Base-by-base conservation (phyloP, 768 basidiomycete species). In the Tephrocybe sp. region DNA sequence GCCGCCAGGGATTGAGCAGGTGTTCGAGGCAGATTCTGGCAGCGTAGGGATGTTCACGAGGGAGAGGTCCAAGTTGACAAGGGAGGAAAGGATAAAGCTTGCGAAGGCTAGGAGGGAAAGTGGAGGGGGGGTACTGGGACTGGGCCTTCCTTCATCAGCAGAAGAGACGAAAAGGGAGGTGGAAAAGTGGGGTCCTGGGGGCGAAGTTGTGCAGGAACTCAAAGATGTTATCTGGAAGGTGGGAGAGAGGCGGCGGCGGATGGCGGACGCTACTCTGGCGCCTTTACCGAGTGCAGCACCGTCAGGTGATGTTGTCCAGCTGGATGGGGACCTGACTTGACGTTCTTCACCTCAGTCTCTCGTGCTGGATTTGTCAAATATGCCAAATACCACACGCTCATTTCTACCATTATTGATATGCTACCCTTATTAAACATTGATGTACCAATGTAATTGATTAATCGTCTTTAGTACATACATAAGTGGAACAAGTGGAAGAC, bases 211-310 rank as follows among this genome's bases (percentile, higher is more conserved):
- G 5, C 83, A 89, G 63, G 89, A 92, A 64, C 70, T 92, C 54
- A 89, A 87, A 64, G 89, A 91, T 57, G 89, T 92, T 9, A 92
- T 92, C 25, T 89, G 86, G 87, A 86, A 89, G 64, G 89, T 92
- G 8, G 79, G 88, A 26, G 86, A 91, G 67, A 74, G 76, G 59
- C 72, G 83, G 63, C 69, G 85, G 52, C 76, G 74, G 64, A 72
- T 85, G 75, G 62, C 63, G 35, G 58, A 64, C 37, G 43, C 36
- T 11, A 16, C 27, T 21, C 28, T 35, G 18, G 36, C 30, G 1
- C n/a, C 34, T n/a, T 18, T 19, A 11, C 22, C 43, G 11, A 18
- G 13, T 31, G 16, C 24, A 31, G 3, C 43, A 26, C 3, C 26
- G 49, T 13, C 30, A 19, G n/a, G 9, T 45, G 43, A 32, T 39